phyloP scores from a whole-genome alignment of 1,284 basidiomycete genomes.

The Apiotrichum mycotoxinovorans region DNA sequence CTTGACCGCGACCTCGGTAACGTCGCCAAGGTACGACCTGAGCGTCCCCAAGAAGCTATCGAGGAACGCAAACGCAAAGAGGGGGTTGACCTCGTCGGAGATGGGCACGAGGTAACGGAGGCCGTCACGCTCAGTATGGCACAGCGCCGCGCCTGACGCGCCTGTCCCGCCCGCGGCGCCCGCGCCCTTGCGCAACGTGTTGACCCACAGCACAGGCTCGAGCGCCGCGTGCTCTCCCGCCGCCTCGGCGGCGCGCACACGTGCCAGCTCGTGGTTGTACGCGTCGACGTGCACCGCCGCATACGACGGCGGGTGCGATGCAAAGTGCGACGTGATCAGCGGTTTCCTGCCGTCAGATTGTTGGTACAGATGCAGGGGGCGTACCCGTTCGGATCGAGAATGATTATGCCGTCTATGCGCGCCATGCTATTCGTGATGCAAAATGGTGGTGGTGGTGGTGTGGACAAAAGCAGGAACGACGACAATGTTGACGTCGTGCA shows the following conservation, averaged over 20 bases:
- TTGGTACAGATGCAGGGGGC: constrained; percentile 34
- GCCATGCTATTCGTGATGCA: constrained; percentile 32
- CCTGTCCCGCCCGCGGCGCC: constrained; percentile 24
- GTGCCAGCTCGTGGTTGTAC: constrained; percentile 67
- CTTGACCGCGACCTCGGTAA: constrained; percentile 68
- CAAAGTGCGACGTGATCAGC: constrained; percentile 87
- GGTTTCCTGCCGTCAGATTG: constrained; percentile 63
- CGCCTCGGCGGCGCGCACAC: constrained; percentile 47
- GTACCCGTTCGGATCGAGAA: constrained; percentile 74
- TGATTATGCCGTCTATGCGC: constrained; percentile 80
- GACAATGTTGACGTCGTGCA: neutral
- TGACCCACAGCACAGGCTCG: constrained; percentile 45
- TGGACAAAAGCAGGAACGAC: neutral
- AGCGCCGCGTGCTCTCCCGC: constrained; percentile 6
- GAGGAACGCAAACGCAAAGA: constrained; percentile 84
- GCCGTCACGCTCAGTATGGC: constrained; percentile 70
- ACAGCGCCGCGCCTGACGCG: constrained; percentile 39
- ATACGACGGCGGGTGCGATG: constrained; percentile 70
- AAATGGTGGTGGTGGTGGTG: neutral
- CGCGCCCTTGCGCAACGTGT: constrained; percentile 23
- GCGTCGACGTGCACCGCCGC: constrained; percentile 82
- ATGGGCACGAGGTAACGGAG: constrained; percentile 75
- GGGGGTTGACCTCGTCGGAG: constrained; percentile 73
- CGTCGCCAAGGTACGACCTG: constrained; percentile 76
- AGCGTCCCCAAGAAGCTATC: constrained; percentile 79